phyloP scores from a whole-genome alignment of 1,284 basidiomycete genomes.

The Boletellus deceptivus region DNA sequence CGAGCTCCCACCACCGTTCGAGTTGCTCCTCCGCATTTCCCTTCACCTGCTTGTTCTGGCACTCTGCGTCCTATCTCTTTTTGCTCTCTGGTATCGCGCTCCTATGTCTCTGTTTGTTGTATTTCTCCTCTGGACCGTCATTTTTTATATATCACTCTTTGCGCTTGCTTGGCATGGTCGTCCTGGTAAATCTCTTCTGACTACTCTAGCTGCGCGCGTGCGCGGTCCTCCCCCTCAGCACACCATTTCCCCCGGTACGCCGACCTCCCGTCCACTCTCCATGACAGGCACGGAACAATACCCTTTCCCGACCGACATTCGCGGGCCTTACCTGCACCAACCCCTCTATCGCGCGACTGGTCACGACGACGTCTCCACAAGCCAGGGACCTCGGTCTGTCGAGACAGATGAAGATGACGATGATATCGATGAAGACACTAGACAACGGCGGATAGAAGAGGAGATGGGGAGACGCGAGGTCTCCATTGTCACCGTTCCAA shows the following conservation, averaged over 20 bases:
- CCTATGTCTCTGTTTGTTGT: slow-evolving; percentile 56
- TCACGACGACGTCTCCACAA: slow-evolving; percentile 42
- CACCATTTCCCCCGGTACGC: slow-evolving; percentile 27
- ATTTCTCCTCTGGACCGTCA: slow-evolving; percentile 59
- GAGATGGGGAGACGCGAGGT: slow-evolving; percentile 78
- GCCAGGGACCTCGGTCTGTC: slow-evolving; percentile 41
- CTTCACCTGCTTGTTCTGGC: slow-evolving; percentile 60
- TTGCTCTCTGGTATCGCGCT: slow-evolving; percentile 56
- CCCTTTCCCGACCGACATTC: slow-evolving; percentile 44
- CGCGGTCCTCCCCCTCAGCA: slow-evolving; percentile 33
- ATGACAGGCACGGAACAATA: slow-evolving; percentile 43
- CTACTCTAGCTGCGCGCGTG: slow-evolving; percentile 48
- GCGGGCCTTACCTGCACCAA: slow-evolving; percentile 61
- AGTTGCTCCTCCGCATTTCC: slow-evolving; percentile 47
- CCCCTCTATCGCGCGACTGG: slow-evolving; percentile 55
- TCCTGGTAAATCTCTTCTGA: slow-evolving; percentile 56
- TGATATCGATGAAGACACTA: slow-evolving; percentile 67
- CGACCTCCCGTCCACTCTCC: slow-evolving; percentile 37
- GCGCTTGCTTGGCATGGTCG: slow-evolving; percentile 54
- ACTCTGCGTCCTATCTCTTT: slow-evolving; percentile 53
- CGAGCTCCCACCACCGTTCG: slow-evolving; percentile 42
- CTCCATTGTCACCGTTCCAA: slow-evolving; percentile 76
- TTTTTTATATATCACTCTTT: slow-evolving; percentile 56
- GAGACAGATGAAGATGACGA: slow-evolving; percentile 64
- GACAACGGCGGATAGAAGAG: slow-evolving; percentile 71